Base-by-base conservation (phyloP, 2,329 filamentous ascomycete genomes). In the Pezicula radicicola region DNA sequence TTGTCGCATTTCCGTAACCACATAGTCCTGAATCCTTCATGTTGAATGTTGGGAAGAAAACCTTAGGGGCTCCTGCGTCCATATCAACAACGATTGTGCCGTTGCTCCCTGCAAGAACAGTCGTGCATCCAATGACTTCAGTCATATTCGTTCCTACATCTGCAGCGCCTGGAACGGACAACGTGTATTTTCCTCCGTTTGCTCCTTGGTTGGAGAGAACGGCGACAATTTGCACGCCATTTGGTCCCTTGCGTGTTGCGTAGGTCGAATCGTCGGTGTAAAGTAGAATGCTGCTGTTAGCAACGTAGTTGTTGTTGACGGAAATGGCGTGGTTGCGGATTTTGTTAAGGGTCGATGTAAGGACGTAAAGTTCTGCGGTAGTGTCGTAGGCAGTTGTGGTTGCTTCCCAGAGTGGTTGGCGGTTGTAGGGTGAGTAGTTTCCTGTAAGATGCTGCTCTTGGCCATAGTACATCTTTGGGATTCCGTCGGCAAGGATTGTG, bases 381-480 rank as follows among this genome's bases (percentile, higher is more conserved):
- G 70, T 77, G 54, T 71, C 61, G 65, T 77, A 85, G 6, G 67
- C 68, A 10, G 76, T 78, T 10, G 75, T 66, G 30, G 30, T 33
- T 10, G 30, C 9, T 33, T 33, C 30, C 83, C 82, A 85, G 40
- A 80, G 70, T 7, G 81, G 78, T 61, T 84, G 80, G n/a, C 81
- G 78, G 47, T 72, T 74, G 0, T 74, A 68, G 8, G 79, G 79
- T 43, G 68, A 68, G 33, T 64, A 70, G n/a, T 71, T 73, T 19
- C 77, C 76, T 1, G 70, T 64, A 63, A 76, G 83, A 54, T 78
- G 80, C 60, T 87, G 84, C 66, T 87, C 84, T 55, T 84, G 80
- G 27, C 84, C 84, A 58, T 85, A 77, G 66, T 87, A 88, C 33
- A 87, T 73, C 50, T 85, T 81, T 1, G 83, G 83, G 37, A 87